Base-by-base conservation (phyloP, 139 green algal species). In the Protoeuglena noctilucae region DNA sequence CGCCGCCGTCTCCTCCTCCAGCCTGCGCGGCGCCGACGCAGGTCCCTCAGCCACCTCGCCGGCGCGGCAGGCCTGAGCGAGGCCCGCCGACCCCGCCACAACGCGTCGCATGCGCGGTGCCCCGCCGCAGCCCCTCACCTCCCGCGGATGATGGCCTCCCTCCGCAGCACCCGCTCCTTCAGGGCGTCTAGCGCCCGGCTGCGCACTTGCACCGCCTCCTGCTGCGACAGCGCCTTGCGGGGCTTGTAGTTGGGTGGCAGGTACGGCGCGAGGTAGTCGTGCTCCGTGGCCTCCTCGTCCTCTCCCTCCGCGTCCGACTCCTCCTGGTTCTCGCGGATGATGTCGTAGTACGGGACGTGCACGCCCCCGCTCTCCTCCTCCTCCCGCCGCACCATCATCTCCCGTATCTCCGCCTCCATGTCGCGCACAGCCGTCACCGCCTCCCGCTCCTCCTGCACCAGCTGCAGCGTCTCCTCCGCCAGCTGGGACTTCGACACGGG, bases 91-190 rank as follows among this genome's bases (percentile, higher is more conserved):
- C n/a, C n/a, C n/a, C n/a, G n/a, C n/a, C n/a, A n/a, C n/a, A n/a
- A n/a, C n/a, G n/a, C n/a, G n/a, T n/a, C n/a, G n/a, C n/a, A n/a
- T n/a, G n/a, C n/a, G n/a, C n/a, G n/a, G n/a, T n/a, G n/a, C n/a
- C n/a, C n/a, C n/a, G n/a, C n/a, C n/a, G n/a, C n/a, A n/a, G n/a
- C n/a, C n/a, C n/a, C n/a, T n/a, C n/a, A n/a, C n/a, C n/a, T n/a
- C n/a, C n/a, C n/a, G n/a, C 87, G 76, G 45, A 93, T 89, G 63
- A 89, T 89, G 68, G 86, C 86, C 22, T 81, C 83, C 6, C 83
- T 57, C 55, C 88, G 77, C 17, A 89, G 84, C 24, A 93, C 68
- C 5, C 83, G 63, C 56, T 93, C 83, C 71, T 89, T 89, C 16
- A 93, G 73, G 6, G 77, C 79, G 57, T 70, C 75, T 14, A 93